Evolutionary conservation across 2,329 filamentous ascomycete genomes (phyloP), one percentile per base, ranked within the genome.

Genomic region (Hawksworthiomyces lignivorus): DNA sequence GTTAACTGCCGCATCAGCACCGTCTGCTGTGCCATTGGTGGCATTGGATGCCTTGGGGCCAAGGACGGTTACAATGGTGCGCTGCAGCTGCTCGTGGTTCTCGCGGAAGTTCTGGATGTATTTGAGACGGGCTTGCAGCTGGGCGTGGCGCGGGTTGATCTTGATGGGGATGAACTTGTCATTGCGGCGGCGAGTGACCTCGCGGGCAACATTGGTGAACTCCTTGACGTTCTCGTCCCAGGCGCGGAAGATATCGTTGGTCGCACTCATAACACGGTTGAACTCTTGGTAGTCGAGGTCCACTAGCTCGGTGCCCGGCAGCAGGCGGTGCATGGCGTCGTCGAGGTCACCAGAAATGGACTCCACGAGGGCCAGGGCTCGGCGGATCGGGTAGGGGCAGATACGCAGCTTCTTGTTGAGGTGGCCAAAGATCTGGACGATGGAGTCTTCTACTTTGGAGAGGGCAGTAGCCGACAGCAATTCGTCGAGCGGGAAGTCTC

Each of bases 161-260:
- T 97, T 97, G 70, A 99, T 97, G 5, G 90, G 89, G 50, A 98
- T 96, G 61, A 98, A 98, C 61, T 94, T 95, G 62, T 97, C 94
- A 56, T 95, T 94, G 52, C 92, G 80, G 53, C 89, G 84, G 50
- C 90, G 79, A 4, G 87, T 96, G 7, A 94, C 88, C 56, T 98
- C 94, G 64, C 92, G 86, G 26, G 92, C 90, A 49, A 97, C 87
- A 52, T 96, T 95, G 14, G 90, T 97, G 58, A 99, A 98, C 54
- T 97, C 92, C 61, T 97, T 97, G 58, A 94, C 75, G 54, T 90
- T 88, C 41, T 94, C 88, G 53, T 98, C 92, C 92, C 92, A 99
- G 9, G 84, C 82, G 30, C 77, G 77, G 74, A 94, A 99, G 47
- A 98, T 89, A 15, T 78, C 76, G 44, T 90, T 84, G 18, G 89